Base-by-base conservation (phyloP, 805 yeast species). In the Monosporozyma aerobia region DNA sequence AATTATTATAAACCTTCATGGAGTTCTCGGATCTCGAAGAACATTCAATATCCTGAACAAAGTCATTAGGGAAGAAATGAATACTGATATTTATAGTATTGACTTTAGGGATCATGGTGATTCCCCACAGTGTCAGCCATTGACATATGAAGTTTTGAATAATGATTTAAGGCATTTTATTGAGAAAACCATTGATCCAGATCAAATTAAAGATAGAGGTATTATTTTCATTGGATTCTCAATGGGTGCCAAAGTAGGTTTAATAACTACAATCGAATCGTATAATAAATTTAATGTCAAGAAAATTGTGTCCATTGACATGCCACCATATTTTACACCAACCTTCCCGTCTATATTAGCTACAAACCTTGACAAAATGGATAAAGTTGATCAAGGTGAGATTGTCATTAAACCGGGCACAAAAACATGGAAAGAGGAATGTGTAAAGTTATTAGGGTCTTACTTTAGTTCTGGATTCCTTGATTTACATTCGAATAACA, bases 51-150 rank as follows among this genome's bases (percentile, higher is more conserved):
- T 71, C 5, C 64, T 75, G 2, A 77, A 74, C 8, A 66, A 71
- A 47, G 58, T 57, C 10, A 56, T 78, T 25, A 61, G 74, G 3
- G 53, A 62, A 16, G 49, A 49, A 3, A 61, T 76, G 1, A 56
- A 65, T 13, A 59, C 69, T 4, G 67, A 70, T 27, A 73, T 75
- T 0, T 70, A 65, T 54, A 75, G 76, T 1, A 56, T 77, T 2
- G 87, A 81, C 60, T 60, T 80, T 50, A 64, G 86, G 55, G 79
- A 79, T 59, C 86, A 81, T 62, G 86, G 86, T 0, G 60, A 66
- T 0, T 72, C 81, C 0, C 71, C 72, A 8, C 73, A 71, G 54
- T 75, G 72, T 2, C 54, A 57, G 35, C 81, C 82, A 1, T 70
- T 70, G 51, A 72, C 71, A 49, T 80, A 80, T 58, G n/a, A 50